phyloP scores from a whole-genome alignment of 2,329 filamentous ascomycete genomes.

The Neonectria neomacrospora region DNA sequence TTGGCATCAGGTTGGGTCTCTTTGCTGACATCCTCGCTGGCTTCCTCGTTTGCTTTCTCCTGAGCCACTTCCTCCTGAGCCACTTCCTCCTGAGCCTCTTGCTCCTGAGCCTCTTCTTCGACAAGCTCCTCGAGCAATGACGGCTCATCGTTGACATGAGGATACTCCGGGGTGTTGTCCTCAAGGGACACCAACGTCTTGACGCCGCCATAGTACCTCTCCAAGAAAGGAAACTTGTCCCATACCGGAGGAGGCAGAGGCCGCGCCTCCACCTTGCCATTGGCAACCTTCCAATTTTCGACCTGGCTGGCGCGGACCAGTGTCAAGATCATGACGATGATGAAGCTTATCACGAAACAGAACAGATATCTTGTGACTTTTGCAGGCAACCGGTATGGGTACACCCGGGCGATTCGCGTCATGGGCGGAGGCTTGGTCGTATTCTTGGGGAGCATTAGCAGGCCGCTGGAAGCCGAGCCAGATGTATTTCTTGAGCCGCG shows the following conservation, averaged over 20 bases:
- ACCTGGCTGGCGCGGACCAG: constrained; percentile 79
- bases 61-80: constrained; percentile 29
- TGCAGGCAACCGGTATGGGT: constrained; percentile 73
- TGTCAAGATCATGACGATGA: constrained; percentile 81
- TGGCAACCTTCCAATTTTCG: constrained; percentile 72
- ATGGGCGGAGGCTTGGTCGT: constrained; percentile 35
- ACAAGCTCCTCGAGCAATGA: constrained; percentile 32
- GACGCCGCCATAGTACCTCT: constrained; percentile 90
- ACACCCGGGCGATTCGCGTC: constrained; percentile 41
- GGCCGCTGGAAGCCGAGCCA: constrained; percentile 54
- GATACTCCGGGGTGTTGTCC: constrained; percentile 84
- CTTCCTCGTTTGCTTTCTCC: constrained; percentile 22
- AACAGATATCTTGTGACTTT: constrained; percentile 83
- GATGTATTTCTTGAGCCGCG: constrained; percentile 66
- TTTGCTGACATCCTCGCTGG: constrained; percentile 33
- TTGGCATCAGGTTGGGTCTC: constrained; percentile 26
- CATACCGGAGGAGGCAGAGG: constrained; percentile 75
- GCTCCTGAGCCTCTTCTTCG: constrained; percentile 27
- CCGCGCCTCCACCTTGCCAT: constrained; percentile 56
- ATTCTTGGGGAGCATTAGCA: constrained; percentile 58
- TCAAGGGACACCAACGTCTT: constrained; percentile 72
- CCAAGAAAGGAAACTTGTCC: constrained; percentile 87
- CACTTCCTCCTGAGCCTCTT: constrained; percentile 18
- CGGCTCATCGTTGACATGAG: constrained; percentile 70
- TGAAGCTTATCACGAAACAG: constrained; percentile 72